Base-by-base conservation (phyloP, 2,329 filamentous ascomycete species). In the Cercospora sp. region DNA sequence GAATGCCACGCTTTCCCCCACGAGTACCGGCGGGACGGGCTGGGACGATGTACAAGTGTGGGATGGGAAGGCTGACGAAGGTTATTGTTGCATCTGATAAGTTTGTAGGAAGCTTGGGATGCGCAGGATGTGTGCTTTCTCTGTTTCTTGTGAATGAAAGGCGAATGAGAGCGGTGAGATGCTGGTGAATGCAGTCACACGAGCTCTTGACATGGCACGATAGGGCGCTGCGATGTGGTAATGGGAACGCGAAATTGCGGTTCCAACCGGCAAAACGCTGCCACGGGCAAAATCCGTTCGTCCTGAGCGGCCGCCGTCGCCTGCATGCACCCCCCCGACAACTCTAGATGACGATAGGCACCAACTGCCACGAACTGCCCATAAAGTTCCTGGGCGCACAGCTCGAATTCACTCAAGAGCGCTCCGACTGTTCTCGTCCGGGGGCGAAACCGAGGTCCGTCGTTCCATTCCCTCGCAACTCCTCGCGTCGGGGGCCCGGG, bases 181-280 rank as follows among this genome's bases (percentile, higher is more conserved):
- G 18, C 61, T 60, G 37, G 53, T 57, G 51, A n/a, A 55, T 40
- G 30, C 24, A n/a, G 40, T 57, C 51, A 43, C 53, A 32, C 43
- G 58, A 66, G 49, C 60, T 24, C 16, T 30, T 40, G 28, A 21
- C 26, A 32, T 34, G 43, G 59, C 43, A 51, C 55, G 68, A 65
- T 67, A 66, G 57, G 61, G 68, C 62, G 62, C 58, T 28, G 34
- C 40, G 30, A 43, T 67, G 65, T 63, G 21, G 65, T 67, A 70
- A 67, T 65, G 51, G 58, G 49, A 69, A 67, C 34, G 40, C 34
- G 21, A 57, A 64, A 40, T 57, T 63, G 61, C 61, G 61, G 28
- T 63, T 34, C 43, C 28, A 30, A 16, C 40, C 61, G 45, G 61
- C 61, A 21, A 21, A 53, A 49, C 37, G 60, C 60, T 45, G 60